These are phyloP conservation scores for Neobulgaria alba DNA, from an alignment of 2,329 filamentous ascomycete genomes.

Conservation along the genomic window DNA sequence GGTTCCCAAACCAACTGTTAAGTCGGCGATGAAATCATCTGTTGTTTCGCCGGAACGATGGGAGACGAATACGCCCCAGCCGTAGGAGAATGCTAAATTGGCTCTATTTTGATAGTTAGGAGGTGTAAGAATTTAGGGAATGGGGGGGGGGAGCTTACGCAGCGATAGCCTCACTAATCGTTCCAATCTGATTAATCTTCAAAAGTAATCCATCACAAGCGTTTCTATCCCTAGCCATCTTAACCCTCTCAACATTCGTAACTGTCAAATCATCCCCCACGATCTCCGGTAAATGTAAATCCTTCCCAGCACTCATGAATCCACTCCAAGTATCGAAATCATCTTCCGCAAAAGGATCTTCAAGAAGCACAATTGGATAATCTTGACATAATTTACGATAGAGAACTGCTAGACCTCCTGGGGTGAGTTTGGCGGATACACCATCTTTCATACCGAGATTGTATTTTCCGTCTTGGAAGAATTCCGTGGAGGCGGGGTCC, in stretches of 20 bases:
- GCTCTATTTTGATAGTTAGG: conserved; percentile 7
- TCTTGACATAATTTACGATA: conserved; percentile 28
- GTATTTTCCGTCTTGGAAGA: conserved; percentile 29
- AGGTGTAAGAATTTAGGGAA: not conserved
- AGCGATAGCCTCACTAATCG: conserved; percentile 32
- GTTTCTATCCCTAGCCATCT: conserved; percentile 29
- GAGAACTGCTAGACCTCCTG: conserved; percentile 24
- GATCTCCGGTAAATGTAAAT: conserved; percentile 21
- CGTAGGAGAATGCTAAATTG: conserved; percentile 13
- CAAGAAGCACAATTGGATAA: conserved; percentile 33
- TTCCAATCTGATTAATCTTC: conserved; percentile 37
- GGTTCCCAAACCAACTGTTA: conserved; percentile 31
- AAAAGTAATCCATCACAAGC: conserved; percentile 35
- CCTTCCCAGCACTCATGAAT: conserved; percentile 29
- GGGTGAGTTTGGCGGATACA: conserved; percentile 14
- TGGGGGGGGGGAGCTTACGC: conserved; percentile 25
- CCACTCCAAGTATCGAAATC: conserved; percentile 32
- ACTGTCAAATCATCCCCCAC: conserved; percentile 35
- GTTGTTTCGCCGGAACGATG: conserved; percentile 36
- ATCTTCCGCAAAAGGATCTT: conserved; percentile 35
- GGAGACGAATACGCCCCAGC: conserved; percentile 36
- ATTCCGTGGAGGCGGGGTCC: conserved; percentile 34
- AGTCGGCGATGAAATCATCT: conserved; percentile 37
- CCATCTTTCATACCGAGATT: conserved; percentile 33
- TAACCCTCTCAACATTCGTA: conserved; percentile 31